Percentiles rank a stretch among this genome's conserved stretches.
Conservation (phyloP, 139 green algal species). For the Dunaliella sp. region DNA sequence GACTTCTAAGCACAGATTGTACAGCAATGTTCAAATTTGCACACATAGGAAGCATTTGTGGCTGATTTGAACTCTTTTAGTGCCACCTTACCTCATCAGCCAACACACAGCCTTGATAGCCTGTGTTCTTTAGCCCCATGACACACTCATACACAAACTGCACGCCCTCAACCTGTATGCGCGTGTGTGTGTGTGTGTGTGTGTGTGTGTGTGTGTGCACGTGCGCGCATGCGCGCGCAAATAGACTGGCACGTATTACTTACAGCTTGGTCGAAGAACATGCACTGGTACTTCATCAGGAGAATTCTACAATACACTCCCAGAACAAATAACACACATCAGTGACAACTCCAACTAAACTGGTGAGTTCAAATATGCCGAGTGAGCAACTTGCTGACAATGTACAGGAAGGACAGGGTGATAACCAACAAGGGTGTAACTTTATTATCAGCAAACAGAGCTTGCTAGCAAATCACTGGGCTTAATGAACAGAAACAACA, state of each 20-base stretch:
- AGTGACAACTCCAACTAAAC: too few species aligned
- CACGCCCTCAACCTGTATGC: slow-evolving; percentile 69
- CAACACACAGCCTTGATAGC: slow-evolving; percentile 63
- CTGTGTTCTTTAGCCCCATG: slow-evolving; percentile 33
- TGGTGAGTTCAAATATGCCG: too few species aligned
- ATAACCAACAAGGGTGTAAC: too few species aligned
- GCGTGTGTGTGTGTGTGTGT: too few species aligned
- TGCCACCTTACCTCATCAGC: slow-evolving; percentile 72
- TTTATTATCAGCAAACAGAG: too few species aligned
- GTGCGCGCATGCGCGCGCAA: neutral
- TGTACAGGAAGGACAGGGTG: too few species aligned
- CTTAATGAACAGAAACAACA: too few species aligned
- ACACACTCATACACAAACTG: slow-evolving; percentile 77
- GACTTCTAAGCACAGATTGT: neutral
- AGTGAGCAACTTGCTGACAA: too few species aligned
- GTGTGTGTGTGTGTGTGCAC: neutral
- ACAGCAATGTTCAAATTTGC: neutral
- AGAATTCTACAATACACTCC: neutral
- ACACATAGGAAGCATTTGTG: neutral
- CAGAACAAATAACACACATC: neutral
- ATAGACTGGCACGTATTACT: neutral
- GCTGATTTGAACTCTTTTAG: neutral
- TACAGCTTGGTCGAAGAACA: neutral
- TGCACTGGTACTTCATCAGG: too few species aligned
- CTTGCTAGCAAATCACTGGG: too few species aligned